Evolutionary conservation across 164 flowering plant species (phyloP).

Genomic region (Tetrastigma voinierianum): DNA sequence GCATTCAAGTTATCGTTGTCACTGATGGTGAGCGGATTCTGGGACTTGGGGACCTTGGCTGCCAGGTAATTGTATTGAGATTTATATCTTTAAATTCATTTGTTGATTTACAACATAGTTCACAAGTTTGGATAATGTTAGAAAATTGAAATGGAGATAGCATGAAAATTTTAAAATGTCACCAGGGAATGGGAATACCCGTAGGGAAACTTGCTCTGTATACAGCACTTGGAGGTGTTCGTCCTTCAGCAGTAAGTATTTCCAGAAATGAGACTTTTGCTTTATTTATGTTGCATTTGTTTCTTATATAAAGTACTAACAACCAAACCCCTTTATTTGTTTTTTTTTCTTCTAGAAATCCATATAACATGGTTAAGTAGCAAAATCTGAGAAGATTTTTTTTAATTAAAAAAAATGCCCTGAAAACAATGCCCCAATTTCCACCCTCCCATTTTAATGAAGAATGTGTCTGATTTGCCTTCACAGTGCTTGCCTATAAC

Average conservation of each 20-base stretch:
- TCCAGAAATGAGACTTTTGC: neutral
- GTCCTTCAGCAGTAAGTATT: conserved; percentile 84
- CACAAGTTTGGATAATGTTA: neutral
- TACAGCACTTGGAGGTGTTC: conserved; percentile 89
- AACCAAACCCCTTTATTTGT: neutral
- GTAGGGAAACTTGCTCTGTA: conserved; percentile 84
- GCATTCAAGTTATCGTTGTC: conserved; percentile 71
- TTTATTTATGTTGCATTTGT: neutral
- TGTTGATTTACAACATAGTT: neutral
- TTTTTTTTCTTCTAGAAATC: neutral
- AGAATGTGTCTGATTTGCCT: neutral
- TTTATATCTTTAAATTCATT: neutral
- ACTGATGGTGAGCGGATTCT: conserved; percentile 87
- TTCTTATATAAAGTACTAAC: neutral
- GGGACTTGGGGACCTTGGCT: conserved; percentile 88
- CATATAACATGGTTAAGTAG: neutral
- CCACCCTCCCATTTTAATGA: neutral
- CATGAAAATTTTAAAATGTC: conserved; percentile 14
- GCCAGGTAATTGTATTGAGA: conserved; percentile 49
- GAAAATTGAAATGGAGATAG: neutral
- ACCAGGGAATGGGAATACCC: conserved; percentile 96
- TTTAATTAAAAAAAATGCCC: no score
- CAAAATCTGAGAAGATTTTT: neutral
- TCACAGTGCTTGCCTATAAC: conserved; percentile 87
- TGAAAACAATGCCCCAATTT: neutral